These are phyloP conservation scores for Solanum bulbocastanum DNA, from an alignment of 257 asterid genomes.

Conservation along the genomic window DNA sequence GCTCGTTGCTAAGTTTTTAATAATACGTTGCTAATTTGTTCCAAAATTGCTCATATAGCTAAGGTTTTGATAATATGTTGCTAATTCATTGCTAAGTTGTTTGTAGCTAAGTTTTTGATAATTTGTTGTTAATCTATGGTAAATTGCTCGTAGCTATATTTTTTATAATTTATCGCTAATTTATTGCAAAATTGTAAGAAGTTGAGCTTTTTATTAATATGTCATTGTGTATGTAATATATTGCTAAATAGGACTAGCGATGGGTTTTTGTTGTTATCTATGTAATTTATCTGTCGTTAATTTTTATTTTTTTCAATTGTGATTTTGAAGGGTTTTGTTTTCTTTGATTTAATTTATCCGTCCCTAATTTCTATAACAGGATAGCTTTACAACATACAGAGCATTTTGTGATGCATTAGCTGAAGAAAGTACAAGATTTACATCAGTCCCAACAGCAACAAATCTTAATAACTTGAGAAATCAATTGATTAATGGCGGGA, in stretches of 20 bases:
- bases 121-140: background rate
- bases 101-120: background rate
- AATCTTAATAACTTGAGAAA: slow-evolving; percentile 58
- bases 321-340: background rate
- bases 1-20: background rate
- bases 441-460: slow-evolving; percentile 20
- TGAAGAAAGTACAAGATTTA: slow-evolving; percentile 67
- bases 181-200: background rate
- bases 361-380: slow-evolving; percentile 26
- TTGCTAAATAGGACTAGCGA: background rate
- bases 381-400: slow-evolving; percentile 84
- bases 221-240: background rate
- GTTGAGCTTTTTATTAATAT: background rate
- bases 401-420: slow-evolving; percentile 91
- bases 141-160: too few species aligned
- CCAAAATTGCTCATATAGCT: background rate
- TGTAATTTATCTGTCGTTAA: background rate
- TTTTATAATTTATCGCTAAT: too few species aligned
- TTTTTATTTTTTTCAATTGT: background rate
- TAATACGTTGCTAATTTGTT: background rate
- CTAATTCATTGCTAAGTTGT: too few species aligned
- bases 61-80: background rate
- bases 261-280: background rate
- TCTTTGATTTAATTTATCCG: background rate
- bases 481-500: slow-evolving; percentile 28